These are phyloP conservation scores for Fallopia convolvulus DNA, from an alignment of 148 eudicot species.

Conservation along the genomic window DNA sequence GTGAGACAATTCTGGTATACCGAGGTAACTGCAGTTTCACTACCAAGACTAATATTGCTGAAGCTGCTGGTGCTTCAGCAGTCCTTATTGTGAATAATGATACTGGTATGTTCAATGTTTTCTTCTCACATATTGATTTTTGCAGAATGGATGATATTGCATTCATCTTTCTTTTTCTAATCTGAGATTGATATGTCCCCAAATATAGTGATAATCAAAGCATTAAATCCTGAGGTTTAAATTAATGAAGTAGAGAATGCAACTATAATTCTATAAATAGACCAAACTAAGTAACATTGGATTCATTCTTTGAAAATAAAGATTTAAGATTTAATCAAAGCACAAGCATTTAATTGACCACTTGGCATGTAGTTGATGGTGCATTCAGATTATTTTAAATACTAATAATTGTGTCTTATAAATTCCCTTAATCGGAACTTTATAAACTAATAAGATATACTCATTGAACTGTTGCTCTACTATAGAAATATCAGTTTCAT, in stretches of 20 bases:
- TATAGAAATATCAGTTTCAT: background rate
- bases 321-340: background rate
- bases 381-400: too few species aligned
- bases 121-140: background rate
- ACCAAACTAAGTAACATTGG: background rate
- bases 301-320: too few species aligned
- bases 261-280: background rate
- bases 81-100: constrained; percentile 74
- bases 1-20: constrained; percentile 85
- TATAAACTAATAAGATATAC: background rate
- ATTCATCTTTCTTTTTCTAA: too few species aligned
- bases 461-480: background rate
- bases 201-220: background rate
- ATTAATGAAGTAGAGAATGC: background rate
- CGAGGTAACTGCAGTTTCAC: constrained; percentile 99
- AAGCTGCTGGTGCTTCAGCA: constrained; percentile 96
- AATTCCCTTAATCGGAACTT: background rate
- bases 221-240: background rate
- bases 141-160: background rate
- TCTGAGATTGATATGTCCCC: too few species aligned
- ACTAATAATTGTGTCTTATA: too few species aligned
- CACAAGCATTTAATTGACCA: background rate
- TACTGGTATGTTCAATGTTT: constrained; percentile 41
- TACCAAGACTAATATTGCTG: constrained; percentile 73
- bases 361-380: background rate